Percentiles rank a stretch among this genome's conserved stretches.
These are phyloP conservation scores for Coniochaeta sp. DNA, from an alignment of 2,329 filamentous ascomycete genomes.

Conservation along the genomic window DNA sequence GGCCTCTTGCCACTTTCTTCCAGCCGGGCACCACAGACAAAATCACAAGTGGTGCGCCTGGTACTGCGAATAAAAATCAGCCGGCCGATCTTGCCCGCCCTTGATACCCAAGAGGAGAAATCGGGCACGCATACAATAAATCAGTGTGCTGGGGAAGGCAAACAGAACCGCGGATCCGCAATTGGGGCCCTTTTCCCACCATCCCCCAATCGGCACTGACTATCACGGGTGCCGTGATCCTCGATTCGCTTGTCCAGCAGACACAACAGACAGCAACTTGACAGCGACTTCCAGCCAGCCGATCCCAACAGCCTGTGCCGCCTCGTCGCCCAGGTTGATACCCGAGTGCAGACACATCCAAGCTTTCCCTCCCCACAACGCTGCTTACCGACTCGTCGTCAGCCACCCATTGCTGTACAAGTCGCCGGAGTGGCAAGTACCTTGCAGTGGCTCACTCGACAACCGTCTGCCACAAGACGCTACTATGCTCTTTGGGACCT, in stretches of 20 bases:
- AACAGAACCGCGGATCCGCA: background rate
- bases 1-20: too few species aligned
- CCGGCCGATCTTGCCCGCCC: background rate
- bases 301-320: background rate
- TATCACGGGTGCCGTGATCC: background rate
- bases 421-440: background rate
- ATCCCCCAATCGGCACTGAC: too few species aligned
- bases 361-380: background rate
- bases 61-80: background rate
- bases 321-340: background rate
- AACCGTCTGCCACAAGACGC: background rate
- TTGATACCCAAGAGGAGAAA: slow-evolving; percentile 1
- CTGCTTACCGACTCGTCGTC: background rate
- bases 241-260: background rate
- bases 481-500: background rate
- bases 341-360: background rate
- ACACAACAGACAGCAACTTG: background rate
- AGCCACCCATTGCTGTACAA: background rate
- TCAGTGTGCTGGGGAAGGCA: background rate
- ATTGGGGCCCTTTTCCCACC: too few species aligned
- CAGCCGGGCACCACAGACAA: too few species aligned
- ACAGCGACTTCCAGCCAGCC: background rate
- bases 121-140: background rate
- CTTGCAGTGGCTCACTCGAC: background rate
- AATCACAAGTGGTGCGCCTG: too few species aligned